These are phyloP conservation scores for Leccinum longicurvipes DNA, from an alignment of 768 basidiomycete genomes.

Conservation along the genomic window DNA sequence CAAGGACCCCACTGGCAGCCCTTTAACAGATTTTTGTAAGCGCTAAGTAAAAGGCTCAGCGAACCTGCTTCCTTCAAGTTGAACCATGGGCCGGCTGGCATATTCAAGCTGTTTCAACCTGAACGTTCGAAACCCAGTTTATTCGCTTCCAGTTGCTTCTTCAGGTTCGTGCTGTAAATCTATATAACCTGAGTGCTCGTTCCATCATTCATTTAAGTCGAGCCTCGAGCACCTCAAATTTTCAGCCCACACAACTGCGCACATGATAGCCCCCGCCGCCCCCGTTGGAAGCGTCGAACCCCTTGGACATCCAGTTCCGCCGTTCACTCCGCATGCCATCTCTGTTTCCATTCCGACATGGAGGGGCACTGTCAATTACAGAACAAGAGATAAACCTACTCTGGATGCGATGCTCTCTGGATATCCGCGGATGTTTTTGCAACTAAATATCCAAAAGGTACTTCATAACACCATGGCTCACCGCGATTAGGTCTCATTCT, in stretches of 20 bases:
- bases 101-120: too few relatives aligned
- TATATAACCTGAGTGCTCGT: too few relatives aligned
- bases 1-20: too few relatives aligned
- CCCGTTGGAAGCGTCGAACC: slow-evolving; percentile 15
- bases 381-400: slow-evolving; percentile 82
- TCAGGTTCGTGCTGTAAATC: too few relatives aligned
- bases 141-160: too few relatives aligned
- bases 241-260: neutral
- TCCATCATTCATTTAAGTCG: too few relatives aligned
- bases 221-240: neutral
- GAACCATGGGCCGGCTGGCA: too few relatives aligned
- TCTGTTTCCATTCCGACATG: slow-evolving; percentile 92
- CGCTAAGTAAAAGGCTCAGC: too few relatives aligned
- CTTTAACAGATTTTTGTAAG: too few relatives aligned
- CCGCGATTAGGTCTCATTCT: neutral
- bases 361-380: slow-evolving; percentile 88
- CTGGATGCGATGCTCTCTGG: slow-evolving; percentile 79
- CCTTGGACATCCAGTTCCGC: slow-evolving; percentile 55
- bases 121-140: too few relatives aligned
- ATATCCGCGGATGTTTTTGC: slow-evolving; percentile 95
- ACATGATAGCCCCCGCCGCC: slow-evolving; percentile 5
- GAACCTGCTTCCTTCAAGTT: too few relatives aligned
- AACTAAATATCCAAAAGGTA: slow-evolving; percentile 81
- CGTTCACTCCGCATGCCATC: slow-evolving; percentile 80
- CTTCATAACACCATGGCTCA: slow-evolving; percentile 15